A percentile compares a stretch with the other conserved stretches of the same genome.
Conservation (phyloP, 176 grass and related monocot species). For the Carex scoparia region DNA sequence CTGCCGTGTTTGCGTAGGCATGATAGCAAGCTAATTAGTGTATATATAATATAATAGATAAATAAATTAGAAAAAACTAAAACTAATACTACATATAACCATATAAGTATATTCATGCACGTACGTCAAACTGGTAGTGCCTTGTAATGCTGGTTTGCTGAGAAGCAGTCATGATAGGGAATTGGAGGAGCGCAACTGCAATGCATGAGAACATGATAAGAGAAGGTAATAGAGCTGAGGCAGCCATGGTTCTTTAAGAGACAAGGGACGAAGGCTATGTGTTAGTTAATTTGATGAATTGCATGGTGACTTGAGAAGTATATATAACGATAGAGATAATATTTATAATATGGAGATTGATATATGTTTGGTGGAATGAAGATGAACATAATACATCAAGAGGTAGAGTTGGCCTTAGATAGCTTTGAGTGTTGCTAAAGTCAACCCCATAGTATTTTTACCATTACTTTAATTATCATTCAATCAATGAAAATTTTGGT, state of each 20-base stretch:
- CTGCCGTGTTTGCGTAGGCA: background rate
- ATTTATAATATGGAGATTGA: slow-evolving; percentile 11
- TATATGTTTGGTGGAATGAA: slow-evolving; percentile 22
- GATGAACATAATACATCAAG: slow-evolving; percentile 22
- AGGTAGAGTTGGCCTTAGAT: background rate
- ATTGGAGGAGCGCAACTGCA: background rate
- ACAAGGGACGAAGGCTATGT: background rate
- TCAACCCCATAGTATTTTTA: slow-evolving; percentile 8
- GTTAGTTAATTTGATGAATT: background rate
- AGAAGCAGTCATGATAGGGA: background rate
- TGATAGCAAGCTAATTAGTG: background rate
- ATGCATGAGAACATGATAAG: slow-evolving; percentile 6
- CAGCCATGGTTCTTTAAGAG: slow-evolving; percentile 10
- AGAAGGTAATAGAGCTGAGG: background rate
- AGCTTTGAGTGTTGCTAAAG: slow-evolving; percentile 29
- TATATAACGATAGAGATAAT: slow-evolving; percentile 1
- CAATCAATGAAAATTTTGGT: background rate
- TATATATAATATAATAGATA: background rate
- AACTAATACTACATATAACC: too few relatives aligned
- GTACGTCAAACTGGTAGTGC: slow-evolving; percentile 25
- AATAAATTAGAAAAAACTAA: background rate
- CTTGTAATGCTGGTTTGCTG: slow-evolving; percentile 16
- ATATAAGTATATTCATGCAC: background rate
- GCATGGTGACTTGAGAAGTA: background rate
- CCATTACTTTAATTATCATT: background rate